Conservation (phyloP, 345 rosid species). For the Pistacia integerrima region DNA sequence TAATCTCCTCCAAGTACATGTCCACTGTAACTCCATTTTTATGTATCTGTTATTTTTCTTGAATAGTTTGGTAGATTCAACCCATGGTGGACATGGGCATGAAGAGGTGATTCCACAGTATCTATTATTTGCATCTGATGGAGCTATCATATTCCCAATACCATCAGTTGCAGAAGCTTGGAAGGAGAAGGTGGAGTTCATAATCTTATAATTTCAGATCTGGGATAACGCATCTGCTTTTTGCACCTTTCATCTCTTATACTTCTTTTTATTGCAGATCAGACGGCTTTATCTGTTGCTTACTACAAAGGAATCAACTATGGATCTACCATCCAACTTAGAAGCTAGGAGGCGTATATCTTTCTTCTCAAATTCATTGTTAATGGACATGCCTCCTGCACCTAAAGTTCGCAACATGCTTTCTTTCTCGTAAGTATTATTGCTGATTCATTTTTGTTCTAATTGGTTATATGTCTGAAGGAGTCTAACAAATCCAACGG, state of each 20-base stretch:
- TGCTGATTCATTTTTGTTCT: background rate
- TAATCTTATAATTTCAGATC: constrained; percentile 1
- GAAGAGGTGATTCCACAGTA: constrained; percentile 59
- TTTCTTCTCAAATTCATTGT: constrained; percentile 96
- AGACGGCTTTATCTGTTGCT: constrained; percentile 76
- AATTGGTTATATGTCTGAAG: background rate
- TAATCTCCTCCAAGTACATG: background rate
- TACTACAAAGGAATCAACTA: constrained; percentile 97
- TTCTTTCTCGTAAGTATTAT: constrained; percentile 89
- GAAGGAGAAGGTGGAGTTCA: constrained; percentile 75
- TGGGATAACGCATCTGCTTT: background rate
- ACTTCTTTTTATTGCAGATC: constrained; percentile 45
- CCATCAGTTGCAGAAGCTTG: constrained; percentile 80
- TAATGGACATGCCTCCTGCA: constrained; percentile 96
- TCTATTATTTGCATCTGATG: constrained; percentile 86
- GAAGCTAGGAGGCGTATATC: constrained; percentile 98
- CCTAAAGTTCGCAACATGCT: constrained; percentile 99
- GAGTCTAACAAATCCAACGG: background rate
- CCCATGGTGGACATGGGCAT: constrained; percentile 68
- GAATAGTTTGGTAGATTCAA: constrained; percentile 69
- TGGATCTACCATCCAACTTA: constrained; percentile 98
- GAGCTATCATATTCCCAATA: constrained; percentile 91
- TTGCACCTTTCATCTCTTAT: background rate
- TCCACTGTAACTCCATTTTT: constrained; percentile 19
- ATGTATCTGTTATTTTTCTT: constrained; percentile 15